Percentiles rank a stretch among this genome's conserved stretches.
These are phyloP conservation scores for Dalbergia cultrata DNA, from an alignment of 306 rosid species.

Conservation along the genomic window DNA sequence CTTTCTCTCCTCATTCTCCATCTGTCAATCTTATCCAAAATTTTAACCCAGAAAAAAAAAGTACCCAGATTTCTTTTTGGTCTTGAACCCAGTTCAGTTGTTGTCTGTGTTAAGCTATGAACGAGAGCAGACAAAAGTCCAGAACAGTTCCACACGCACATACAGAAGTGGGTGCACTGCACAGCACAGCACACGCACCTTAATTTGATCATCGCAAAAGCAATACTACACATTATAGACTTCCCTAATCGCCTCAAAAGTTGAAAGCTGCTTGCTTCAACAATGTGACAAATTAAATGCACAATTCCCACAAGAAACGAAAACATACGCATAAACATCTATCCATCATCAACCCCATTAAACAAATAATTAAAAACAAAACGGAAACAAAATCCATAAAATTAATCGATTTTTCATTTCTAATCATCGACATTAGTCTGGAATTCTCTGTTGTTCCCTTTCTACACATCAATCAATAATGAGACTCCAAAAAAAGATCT, in stretches of 20 bases:
- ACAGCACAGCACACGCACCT: neutral
- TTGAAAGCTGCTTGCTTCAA: constrained; percentile 17
- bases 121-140: constrained; percentile 47
- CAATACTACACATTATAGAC: neutral
- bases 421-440: neutral
- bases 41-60: no score
- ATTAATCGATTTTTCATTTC: neutral
- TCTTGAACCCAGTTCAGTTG: no score
- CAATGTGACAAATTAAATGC: neutral
- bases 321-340: neutral
- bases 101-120: constrained; percentile 41
- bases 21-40: neutral
- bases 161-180: constrained; percentile 20
- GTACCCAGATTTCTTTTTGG: neutral
- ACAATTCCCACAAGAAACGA: constrained; percentile 35
- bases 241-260: neutral
- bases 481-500: constrained; percentile 37
- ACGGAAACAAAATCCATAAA: neutral
- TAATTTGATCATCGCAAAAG: neutral
- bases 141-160: neutral
- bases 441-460: neutral
- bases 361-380: neutral
- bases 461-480: constrained; percentile 23
- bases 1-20: neutral
- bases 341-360: neutral